Conservation (phyloP, 257 asterid genomes). For the Nemophila menziesii region DNA sequence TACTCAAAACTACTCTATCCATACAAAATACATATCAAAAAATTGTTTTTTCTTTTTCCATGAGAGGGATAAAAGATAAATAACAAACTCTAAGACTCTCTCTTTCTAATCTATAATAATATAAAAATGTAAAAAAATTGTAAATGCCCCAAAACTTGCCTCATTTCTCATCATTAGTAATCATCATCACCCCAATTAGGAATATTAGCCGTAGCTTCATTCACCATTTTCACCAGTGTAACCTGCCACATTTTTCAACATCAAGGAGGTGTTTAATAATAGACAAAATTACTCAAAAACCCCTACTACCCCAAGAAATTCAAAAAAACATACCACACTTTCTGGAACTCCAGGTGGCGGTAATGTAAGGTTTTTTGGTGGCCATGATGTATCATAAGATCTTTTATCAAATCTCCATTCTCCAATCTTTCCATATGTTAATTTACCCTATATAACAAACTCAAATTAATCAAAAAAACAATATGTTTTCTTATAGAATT, state of each 20-base stretch:
- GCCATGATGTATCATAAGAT: constrained; percentile 52
- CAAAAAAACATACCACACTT: constrained; percentile 62
- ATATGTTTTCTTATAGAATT: not conserved
- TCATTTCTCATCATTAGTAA: not conserved
- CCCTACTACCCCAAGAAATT: not conserved
- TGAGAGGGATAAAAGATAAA: too few relatives aligned
- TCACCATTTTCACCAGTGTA: constrained; percentile 80
- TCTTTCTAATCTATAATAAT: too few relatives aligned
- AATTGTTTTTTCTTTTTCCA: too few relatives aligned
- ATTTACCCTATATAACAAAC: constrained; percentile 41
- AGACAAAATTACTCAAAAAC: too few relatives aligned
- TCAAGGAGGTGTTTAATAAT: not conserved
- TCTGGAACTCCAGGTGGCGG: constrained; percentile 95
- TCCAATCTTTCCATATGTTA: constrained; percentile 85
- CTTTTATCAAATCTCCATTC: constrained; percentile 98
- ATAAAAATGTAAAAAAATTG: not conserved
- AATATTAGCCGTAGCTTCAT: constrained; percentile 70
- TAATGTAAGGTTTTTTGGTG: constrained; percentile 69
- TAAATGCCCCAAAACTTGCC: not conserved
- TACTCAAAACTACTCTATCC: too few relatives aligned
- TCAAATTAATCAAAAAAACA: not conserved
- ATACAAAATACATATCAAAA: too few relatives aligned
- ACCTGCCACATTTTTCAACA: constrained; percentile 37
- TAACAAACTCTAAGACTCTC: too few relatives aligned
- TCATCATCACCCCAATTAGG: constrained; percentile 52